These are phyloP conservation scores for Phyllosticta paracitricarpa DNA, from an alignment of 2,329 filamentous ascomycete genomes.

Conservation along the genomic window DNA sequence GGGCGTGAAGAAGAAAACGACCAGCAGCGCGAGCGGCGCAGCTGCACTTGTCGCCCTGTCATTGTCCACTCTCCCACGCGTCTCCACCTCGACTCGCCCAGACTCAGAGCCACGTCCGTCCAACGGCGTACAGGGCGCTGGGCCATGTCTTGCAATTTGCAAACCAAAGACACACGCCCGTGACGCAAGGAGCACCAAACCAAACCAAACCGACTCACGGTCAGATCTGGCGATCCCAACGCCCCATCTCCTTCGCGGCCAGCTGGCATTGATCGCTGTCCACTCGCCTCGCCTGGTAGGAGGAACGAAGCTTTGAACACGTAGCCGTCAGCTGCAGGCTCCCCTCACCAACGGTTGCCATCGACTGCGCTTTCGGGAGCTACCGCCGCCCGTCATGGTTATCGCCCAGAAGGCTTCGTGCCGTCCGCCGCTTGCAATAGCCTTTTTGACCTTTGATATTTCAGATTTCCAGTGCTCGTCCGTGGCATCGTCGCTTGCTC, in stretches of 20 bases:
- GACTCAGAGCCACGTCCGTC: neutral
- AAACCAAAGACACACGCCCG: neutral
- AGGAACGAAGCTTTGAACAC: conserved; percentile 10
- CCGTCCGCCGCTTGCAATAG: conserved; percentile 16
- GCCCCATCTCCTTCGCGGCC: conserved; percentile 17
- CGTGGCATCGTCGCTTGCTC: conserved; percentile 1
- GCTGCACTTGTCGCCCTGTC: neutral
- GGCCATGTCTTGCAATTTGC: neutral
- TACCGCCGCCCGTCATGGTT: conserved; percentile 1
- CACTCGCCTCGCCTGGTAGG: conserved; percentile 14
- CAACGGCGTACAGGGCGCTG: neutral
- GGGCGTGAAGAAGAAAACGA: neutral
- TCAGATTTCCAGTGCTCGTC: neutral
- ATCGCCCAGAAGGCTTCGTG: conserved; percentile 12
- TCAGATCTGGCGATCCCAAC: conserved; percentile 13
- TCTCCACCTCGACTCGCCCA: neutral
- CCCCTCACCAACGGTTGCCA: neutral
- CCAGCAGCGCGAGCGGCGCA: neutral
- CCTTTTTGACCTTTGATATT: conserved; percentile 9
- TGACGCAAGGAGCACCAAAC: conserved; percentile 5
- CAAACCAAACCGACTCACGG: neutral
- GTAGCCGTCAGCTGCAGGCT: conserved; percentile 11
- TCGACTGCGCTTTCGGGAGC: neutral
- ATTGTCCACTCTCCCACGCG: neutral
- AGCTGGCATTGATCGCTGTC: conserved; percentile 23